Conservation (phyloP, 2,329 filamentous ascomycete genomes). For the Dendrostoma leiphaemia region DNA sequence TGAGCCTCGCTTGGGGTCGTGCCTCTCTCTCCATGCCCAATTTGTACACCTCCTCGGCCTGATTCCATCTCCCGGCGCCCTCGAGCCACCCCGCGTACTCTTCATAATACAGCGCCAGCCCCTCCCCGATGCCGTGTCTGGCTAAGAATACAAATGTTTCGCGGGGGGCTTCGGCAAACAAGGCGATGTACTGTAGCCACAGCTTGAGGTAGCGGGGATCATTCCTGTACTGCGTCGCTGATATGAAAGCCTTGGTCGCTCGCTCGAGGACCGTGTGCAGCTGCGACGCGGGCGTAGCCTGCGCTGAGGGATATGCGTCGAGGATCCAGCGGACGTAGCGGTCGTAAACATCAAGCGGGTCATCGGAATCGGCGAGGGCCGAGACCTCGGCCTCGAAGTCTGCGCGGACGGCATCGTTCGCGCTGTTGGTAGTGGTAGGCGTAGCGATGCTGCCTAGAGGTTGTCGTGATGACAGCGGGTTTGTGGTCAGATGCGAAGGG, state of each 20-base stretch:
- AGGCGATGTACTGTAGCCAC: constrained; percentile 90
- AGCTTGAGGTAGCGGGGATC: constrained; percentile 90
- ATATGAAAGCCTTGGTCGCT: constrained; percentile 85
- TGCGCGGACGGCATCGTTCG: constrained; percentile 76
- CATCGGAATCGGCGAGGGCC: constrained; percentile 80
- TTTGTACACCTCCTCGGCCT: constrained; percentile 92
- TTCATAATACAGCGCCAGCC: constrained; percentile 89
- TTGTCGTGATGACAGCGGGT: constrained; percentile 22
- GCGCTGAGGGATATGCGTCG: constrained; percentile 89
- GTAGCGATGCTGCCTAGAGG: constrained; percentile 56
- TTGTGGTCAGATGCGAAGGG: constrained; percentile 42
- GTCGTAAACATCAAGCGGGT: constrained; percentile 93
- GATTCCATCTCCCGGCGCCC: constrained; percentile 75
- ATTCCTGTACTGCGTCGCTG: constrained; percentile 86
- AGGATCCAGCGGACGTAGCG: constrained; percentile 97
- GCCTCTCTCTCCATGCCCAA: constrained; percentile 88
- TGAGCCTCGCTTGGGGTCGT: constrained; percentile 72
- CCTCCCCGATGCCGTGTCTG: constrained; percentile 82
- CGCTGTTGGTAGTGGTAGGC: constrained; percentile 69
- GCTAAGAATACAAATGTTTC: constrained; percentile 92
- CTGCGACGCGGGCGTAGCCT: constrained; percentile 89
- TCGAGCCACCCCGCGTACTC: constrained; percentile 96
- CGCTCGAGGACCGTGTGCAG: constrained; percentile 86
- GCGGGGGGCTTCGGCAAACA: constrained; percentile 90
- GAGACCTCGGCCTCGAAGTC: constrained; percentile 84